Conservation (phyloP, 495 filamentous ascomycete species). For the Lasiosphaeriaceae sp. region DNA sequence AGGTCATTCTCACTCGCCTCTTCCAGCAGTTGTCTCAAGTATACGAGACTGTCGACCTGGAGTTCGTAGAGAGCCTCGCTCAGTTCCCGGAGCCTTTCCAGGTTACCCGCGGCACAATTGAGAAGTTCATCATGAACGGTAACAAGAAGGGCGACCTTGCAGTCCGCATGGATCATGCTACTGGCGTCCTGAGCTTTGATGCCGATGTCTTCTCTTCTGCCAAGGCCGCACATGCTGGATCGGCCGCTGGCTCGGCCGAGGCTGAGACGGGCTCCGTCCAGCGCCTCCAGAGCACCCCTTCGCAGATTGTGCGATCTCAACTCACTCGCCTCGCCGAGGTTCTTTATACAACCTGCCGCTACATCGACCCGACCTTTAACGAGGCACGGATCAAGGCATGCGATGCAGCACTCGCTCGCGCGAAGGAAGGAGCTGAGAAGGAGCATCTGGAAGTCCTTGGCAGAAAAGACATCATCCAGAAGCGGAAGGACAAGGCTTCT, state of each 20-base stretch:
- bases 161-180: constrained; percentile 92
- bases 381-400: constrained; percentile 73
- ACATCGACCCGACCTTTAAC: constrained; percentile 86
- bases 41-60: constrained; percentile 94
- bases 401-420: constrained; percentile 72
- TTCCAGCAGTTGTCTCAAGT: constrained; percentile 99
- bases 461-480: constrained; percentile 85
- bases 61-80: constrained; percentile 88
- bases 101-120: constrained; percentile 84
- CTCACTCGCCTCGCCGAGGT: constrained; percentile 87
- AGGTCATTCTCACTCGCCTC: constrained; percentile 95
- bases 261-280: constrained; percentile 81
- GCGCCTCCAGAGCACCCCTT: constrained; percentile 92
- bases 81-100: constrained; percentile 97
- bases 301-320: constrained; percentile 95
- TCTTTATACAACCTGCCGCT: constrained; percentile 87
- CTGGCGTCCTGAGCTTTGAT: constrained; percentile 92
- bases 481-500: constrained; percentile 91
- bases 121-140: constrained; percentile 99
- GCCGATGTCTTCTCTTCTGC: constrained; percentile 97
- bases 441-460: constrained; percentile 88
- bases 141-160: constrained; percentile 99
- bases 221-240: constrained; percentile 85
- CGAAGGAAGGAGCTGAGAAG: constrained; percentile 80
- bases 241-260: constrained; percentile 84